Evolutionary conservation across 2,329 filamentous ascomycete genomes (phyloP), one percentile per base, ranked within the genome.

Genomic region (Periconia sp.): DNA sequence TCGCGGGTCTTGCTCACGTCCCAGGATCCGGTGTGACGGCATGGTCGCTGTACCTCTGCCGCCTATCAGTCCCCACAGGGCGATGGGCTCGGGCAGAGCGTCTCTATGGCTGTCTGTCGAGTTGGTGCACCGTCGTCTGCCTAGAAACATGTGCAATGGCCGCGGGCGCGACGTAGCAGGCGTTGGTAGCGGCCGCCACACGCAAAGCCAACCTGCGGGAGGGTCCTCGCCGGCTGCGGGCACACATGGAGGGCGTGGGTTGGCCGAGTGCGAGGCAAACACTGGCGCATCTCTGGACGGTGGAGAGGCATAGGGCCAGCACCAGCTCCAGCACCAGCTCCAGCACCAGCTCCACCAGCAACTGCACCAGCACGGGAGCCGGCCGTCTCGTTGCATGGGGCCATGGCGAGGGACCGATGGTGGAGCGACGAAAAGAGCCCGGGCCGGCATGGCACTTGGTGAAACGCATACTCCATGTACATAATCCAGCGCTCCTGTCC

Each of bases 401-500:
- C 11, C 36, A 17, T 15, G 41, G 38, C 23, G 42, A 28, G 44
- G 43, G 36, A 37, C 28, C 36, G 36, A 30, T 28, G 35, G 26
- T 36, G 40, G 38, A 41, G 17, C 24, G 43, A 49, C 37, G 40
- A 45, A 24, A 48, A 46, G 30, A 39, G 48, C 22, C 28, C 36
- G 42, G 54, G 46, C 45, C 42, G 48, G 56, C 47, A 58, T 35
- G 50, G 46, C 48, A 46, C 18, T 42, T 59, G 49, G 62, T 65
- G 62, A 65, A 65, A 65, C 61, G 49, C 54, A 50, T 47, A 47
- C 43, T 43, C 42, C 46, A 47, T 49, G 54, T 57, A 59, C 54
- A 59, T 59, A 57, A 58, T 58, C 43, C 39, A 39, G 45, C 43
- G 45, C 44, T 59, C 56, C 53, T 57, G 45, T 56, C 28, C 44